phyloP scores from a whole-genome alignment of 2,329 filamentous ascomycete genomes.

The Pseudogymnoascus sp. region DNA sequence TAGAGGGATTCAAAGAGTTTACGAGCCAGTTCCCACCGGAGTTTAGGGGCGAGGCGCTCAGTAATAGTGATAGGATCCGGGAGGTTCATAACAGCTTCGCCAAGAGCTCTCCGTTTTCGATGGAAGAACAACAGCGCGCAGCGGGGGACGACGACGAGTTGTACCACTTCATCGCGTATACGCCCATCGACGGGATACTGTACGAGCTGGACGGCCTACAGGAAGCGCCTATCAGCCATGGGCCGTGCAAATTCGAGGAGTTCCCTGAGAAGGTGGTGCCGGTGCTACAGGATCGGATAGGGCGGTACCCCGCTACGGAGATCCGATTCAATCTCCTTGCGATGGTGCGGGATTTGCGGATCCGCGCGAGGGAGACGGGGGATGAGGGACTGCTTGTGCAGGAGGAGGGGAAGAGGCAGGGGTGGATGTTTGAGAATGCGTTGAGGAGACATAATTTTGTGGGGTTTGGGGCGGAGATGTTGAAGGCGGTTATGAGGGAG shows the following conservation, averaged over 20 bases:
- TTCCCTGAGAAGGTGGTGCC: conserved; percentile 78
- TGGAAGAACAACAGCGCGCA: conserved; percentile 72
- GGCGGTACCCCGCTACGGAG: conserved; percentile 75
- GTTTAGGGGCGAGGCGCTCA: conserved; percentile 61
- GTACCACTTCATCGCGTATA: conserved; percentile 97
- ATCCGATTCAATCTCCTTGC: conserved; percentile 95
- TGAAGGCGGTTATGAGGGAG: conserved; percentile 72
- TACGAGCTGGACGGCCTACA: conserved; percentile 96
- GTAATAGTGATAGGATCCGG: conserved; percentile 54
- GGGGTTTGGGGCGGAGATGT: conserved; percentile 81
- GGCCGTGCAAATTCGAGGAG: conserved; percentile 56
- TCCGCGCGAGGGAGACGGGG: conserved; percentile 70
- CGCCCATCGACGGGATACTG: conserved; percentile 65
- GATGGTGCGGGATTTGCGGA: conserved; percentile 75
- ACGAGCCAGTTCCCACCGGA: conserved; percentile 58
- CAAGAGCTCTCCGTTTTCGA: conserved; percentile 76
- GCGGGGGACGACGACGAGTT: conserved; percentile 74
- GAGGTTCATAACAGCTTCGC: conserved; percentile 66
- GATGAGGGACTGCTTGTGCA: conserved; percentile 69
- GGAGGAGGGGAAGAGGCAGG: conserved; percentile 74
- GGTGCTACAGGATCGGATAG: conserved; percentile 78
- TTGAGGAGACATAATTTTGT: conserved; percentile 91
- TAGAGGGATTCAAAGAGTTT: conserved; percentile 64
- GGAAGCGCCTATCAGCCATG: conserved; percentile 85
- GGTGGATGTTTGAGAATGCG: conserved; percentile 94